Conservation (phyloP, 352 stramenopile genomes). For the Globisporangium barbulae region DNA sequence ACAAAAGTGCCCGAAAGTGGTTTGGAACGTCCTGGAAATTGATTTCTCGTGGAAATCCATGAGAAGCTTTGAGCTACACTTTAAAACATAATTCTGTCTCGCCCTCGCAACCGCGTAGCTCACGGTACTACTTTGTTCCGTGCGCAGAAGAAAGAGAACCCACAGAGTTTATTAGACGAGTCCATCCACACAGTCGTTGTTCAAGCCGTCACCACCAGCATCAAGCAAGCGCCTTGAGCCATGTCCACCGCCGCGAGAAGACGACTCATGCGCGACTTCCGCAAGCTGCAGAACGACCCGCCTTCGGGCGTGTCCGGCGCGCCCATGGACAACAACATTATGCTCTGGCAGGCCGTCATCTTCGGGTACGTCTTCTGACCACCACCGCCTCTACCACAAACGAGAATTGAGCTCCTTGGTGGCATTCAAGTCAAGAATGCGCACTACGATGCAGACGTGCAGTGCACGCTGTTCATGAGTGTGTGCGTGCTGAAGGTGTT, state of each 20-base stretch:
- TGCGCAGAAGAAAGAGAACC: slow-evolving; percentile 5
- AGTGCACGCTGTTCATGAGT: neutral
- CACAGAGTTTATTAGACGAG: slow-evolving; percentile 4
- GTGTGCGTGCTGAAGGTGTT: neutral
- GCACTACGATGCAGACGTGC: neutral
- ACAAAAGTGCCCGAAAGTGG: no score
- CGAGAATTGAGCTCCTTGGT: neutral
- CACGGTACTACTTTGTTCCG: neutral
- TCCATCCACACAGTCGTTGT: slow-evolving; percentile 7
- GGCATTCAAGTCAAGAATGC: neutral
- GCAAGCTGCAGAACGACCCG: slow-evolving; percentile 97
- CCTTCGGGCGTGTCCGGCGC: slow-evolving; percentile 95
- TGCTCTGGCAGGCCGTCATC: slow-evolving; percentile 94
- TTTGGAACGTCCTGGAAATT: no score
- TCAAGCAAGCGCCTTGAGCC: slow-evolving; percentile 8
- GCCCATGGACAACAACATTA: slow-evolving; percentile 99
- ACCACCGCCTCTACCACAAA: neutral
- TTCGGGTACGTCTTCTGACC: slow-evolving; percentile 62
- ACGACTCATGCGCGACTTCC: slow-evolving; percentile 97
- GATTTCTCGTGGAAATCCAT: no score
- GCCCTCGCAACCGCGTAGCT: neutral
- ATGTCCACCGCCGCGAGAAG: slow-evolving; percentile 95
- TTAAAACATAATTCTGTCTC: neutral
- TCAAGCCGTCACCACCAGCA: neutral
- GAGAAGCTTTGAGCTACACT: no score